phyloP scores from a whole-genome alignment of 306 rosid genomes.

The Begonia masoniana region DNA sequence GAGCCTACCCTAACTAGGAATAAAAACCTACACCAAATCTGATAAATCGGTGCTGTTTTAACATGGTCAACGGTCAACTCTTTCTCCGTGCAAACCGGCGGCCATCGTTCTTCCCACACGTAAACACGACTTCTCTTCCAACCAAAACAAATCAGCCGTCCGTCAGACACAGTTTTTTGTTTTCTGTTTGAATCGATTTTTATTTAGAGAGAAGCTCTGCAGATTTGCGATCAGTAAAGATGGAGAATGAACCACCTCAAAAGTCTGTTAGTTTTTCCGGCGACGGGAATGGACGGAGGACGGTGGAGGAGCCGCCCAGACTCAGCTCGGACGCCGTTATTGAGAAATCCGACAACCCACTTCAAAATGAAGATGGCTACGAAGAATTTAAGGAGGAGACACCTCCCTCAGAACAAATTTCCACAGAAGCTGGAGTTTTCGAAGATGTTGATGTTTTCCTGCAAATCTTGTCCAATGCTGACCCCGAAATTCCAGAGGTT shows the following conservation, averaged over 20 bases:
- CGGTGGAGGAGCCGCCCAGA: conserved; percentile 2
- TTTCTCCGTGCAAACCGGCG: not conserved
- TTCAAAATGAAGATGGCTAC: conserved; percentile 4
- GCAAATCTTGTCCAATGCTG: not conserved
- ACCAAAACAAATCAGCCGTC: no score
- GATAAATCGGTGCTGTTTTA: no score
- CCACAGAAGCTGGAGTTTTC: conserved; percentile 6
- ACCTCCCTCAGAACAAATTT: not conserved
- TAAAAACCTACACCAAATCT: no score
- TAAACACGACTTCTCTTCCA: not conserved
- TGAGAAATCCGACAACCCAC: not conserved
- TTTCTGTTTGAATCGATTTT: not conserved
- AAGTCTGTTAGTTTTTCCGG: conserved; percentile 15
- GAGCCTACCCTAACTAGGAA: no score
- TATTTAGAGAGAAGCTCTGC: not conserved
- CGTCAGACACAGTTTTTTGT: no score
- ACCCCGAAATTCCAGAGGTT: conserved; percentile 13
- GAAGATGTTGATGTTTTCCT: conserved; percentile 47
- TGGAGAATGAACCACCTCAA: conserved; percentile 18
- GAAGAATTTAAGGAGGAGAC: conserved; percentile 1
- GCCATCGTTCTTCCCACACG: not conserved
- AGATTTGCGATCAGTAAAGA: not conserved
- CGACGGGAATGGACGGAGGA: not conserved
- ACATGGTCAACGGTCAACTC: not conserved
- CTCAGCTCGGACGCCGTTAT: conserved; percentile 1